Evolutionary conservation across 2,329 filamentous ascomycete species (phyloP), one percentile per base, ranked within the genome.

Genomic region (Epichloe coenophiala): DNA sequence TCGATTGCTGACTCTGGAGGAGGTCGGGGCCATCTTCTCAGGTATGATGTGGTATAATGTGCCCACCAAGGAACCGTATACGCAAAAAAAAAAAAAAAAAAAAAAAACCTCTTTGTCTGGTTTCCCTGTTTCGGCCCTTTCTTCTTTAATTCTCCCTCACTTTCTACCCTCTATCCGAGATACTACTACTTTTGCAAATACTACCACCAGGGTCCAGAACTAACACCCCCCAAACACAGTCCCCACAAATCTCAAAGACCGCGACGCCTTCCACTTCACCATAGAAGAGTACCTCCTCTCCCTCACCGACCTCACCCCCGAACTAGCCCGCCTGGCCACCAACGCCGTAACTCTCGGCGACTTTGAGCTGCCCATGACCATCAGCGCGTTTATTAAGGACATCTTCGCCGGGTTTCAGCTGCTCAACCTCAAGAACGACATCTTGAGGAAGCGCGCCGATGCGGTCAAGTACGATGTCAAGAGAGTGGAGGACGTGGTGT

Each of bases 391-490:
- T 65, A 83, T 96, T 72, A 96, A 96, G 72, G 90, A 97, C 63
- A 71, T 98, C 38, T 91, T 95, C 60, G 88, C 90, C 3, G 93
- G 91, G 15, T 98, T 98, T 71, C 93, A 97, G 76, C 80, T 97
- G 58, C 78, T 98, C 58, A 98, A 98, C 65, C 75, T 98, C 59
- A 97, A 97, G 76, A 98, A 98, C 61, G 93, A 98, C 65, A 82
- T 83, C 21, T 70, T 98, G 61, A 79, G 93, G 53, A 88, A 89
- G 71, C 78, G 88, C 55, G 88, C 88, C 51, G 93, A 98, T 69
- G 86, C 84, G 5, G 86, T 98, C 68, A 98, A 98, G 75, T 98
- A 98, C 65, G 84, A 86, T 60, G 88, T 98, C 61, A 98, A 97
- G 76, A 91, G 95, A 66, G 88, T 96, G 12, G 93, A 98, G 73